phyloP scores from a whole-genome alignment of 1,139 yeast species.

The Zygoascus hellenicus region DNA sequence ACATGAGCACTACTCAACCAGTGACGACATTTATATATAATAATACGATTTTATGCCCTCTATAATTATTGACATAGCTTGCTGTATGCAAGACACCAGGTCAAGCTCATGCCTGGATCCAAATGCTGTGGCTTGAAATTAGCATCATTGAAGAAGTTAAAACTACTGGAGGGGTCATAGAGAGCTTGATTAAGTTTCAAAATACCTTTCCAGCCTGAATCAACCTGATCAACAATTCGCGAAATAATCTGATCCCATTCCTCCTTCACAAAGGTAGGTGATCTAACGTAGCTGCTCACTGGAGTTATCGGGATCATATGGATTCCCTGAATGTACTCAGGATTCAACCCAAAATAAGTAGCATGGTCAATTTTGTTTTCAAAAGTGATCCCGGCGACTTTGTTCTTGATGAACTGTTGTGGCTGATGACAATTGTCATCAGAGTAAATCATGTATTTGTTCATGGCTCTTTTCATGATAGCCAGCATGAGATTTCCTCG shows the following conservation, averaged over 20 bases:
- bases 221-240: conserved; percentile 46
- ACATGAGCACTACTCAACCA: too few relatives aligned
- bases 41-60: too few relatives aligned
- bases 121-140: conserved; percentile 47
- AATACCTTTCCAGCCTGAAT: conserved; percentile 84
- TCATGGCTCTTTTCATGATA: conserved; percentile 54
- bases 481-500: conserved; percentile 68
- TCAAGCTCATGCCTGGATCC: conserved; percentile 83
- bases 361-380: conserved; percentile 88
- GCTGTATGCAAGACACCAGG: conserved; percentile 75
- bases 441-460: conserved; percentile 51
- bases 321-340: conserved; percentile 84
- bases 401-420: conserved; percentile 46
- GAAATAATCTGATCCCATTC: conserved; percentile 64
- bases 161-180: conserved; percentile 57
- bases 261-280: conserved; percentile 57
- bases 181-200: conserved; percentile 69
- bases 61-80: not conserved
- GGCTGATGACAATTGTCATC: conserved; percentile 52
- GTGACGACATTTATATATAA: too few relatives aligned
- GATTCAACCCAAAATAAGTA: conserved; percentile 68
- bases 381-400: conserved; percentile 61
- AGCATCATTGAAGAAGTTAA: conserved; percentile 55
- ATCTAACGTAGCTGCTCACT: conserved; percentile 67
- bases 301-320: conserved; percentile 90